A percentile compares a stretch with the other conserved stretches of the same genome.
These are phyloP conservation scores for Daedaleopsis sinensis DNA, from an alignment of 768 basidiomycete species.

Conservation along the genomic window DNA sequence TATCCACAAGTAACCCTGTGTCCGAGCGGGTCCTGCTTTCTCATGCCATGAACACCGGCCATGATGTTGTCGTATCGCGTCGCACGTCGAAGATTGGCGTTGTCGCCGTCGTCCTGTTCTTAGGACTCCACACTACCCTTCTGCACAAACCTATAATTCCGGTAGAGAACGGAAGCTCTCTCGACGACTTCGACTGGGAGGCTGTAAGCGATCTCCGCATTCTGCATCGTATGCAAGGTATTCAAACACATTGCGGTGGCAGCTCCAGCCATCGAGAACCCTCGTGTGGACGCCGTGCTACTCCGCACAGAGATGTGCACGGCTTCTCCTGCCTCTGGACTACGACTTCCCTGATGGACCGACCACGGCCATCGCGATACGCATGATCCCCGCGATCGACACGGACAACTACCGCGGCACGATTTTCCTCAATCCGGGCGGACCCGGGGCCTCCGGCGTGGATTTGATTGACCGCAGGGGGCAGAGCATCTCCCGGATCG, in stretches of 20 bases:
- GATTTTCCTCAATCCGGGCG: slow-evolving; percentile 23
- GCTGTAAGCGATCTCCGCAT: too few species aligned
- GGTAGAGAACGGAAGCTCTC: too few species aligned
- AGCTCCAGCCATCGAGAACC: background rate
- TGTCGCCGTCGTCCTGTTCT: too few species aligned
- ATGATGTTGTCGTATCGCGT: too few species aligned
- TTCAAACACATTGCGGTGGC: background rate
- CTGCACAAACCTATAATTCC: too few species aligned
- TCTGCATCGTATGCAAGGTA: too few species aligned
- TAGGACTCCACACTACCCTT: too few species aligned
- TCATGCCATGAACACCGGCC: too few species aligned
- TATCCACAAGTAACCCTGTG: too few species aligned
- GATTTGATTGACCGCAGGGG: slow-evolving; percentile 7
- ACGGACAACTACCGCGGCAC: slow-evolving; percentile 17
- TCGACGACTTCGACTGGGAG: too few species aligned
- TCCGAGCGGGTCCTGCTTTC: too few species aligned
- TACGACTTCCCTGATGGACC: slow-evolving; percentile 20
- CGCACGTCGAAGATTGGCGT: too few species aligned
- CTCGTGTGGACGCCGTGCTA: slow-evolving; percentile 22
- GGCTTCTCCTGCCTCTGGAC: slow-evolving; percentile 22
- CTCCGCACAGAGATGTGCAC: slow-evolving; percentile 17
- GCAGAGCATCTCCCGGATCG: slow-evolving; percentile 16
- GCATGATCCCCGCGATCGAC: slow-evolving; percentile 19
- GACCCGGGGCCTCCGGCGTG: slow-evolving; percentile 22
- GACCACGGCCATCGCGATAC: slow-evolving; percentile 20